Conservation (phyloP, 2,329 filamentous ascomycete genomes). For the Blumeria hordei region DNA sequence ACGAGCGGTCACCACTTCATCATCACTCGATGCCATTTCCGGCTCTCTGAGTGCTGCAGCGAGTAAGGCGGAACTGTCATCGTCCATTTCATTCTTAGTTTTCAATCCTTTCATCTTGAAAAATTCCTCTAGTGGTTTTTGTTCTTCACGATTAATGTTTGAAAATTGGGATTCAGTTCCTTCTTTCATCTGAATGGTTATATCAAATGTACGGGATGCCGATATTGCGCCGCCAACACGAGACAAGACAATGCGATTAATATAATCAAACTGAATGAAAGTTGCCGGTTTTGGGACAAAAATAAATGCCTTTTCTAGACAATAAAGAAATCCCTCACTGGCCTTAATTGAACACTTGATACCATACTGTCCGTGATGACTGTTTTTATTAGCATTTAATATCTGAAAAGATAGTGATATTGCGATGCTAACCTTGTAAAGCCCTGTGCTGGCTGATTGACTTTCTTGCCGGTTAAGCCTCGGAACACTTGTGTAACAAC, state of each 20-base stretch:
- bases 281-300: conserved; percentile 97
- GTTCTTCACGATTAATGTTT: conserved; percentile 97
- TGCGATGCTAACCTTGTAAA: conserved; percentile 42
- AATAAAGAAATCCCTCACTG: conserved; percentile 92
- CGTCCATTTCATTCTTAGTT: conserved; percentile 96
- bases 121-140: conserved; percentile 88
- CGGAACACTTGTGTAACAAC: conserved; percentile 92
- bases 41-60: conserved; percentile 66
- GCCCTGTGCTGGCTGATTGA: conserved; percentile 80
- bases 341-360: conserved; percentile 99
- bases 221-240: conserved; percentile 86
- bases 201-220: conserved; percentile 87
- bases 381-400: conserved; percentile 15
- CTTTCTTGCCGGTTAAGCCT: conserved; percentile 81
- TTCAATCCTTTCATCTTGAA: conserved; percentile 90
- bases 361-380: conserved; percentile 76
- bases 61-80: conserved; percentile 50
- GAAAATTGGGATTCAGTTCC: conserved; percentile 92
- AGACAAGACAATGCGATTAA: conserved; percentile 78
- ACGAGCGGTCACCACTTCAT: conserved; percentile 42
- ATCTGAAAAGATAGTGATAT: neutral
- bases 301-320: conserved; percentile 93
- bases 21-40: conserved; percentile 48
- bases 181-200: conserved; percentile 73
- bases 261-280: conserved; percentile 88